Evolutionary conservation across 148 eudicot genomes (phyloP), one percentile per base, ranked within the genome.

Genomic region (Rhododendron mucronatum): DNA sequence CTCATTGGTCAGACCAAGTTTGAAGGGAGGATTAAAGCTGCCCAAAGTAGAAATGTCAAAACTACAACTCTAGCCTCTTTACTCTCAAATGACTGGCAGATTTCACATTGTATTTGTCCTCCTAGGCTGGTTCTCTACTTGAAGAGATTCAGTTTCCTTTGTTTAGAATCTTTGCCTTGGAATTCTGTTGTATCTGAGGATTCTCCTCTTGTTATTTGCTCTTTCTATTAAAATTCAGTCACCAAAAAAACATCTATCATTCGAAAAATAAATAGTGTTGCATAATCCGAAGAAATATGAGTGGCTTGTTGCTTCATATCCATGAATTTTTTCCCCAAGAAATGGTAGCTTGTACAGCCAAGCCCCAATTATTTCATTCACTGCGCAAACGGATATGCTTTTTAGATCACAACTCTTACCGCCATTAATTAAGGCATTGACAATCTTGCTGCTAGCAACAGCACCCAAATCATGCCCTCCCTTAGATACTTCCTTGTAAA

Each of bases 361-460:
- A 61, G 20, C 35, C 51, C 55, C 50, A 39, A 65, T n/a, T 63
- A 18, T 47, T 67, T 74, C 73, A 16, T 26, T 50, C 63, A 74
- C 30, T 3, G 82, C 45, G 33, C 77, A 82, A 41, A 48, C 37
- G 30, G 51, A 69, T 37, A 23, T n/a, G 23, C 59, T 82, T 30
- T 51, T 55, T 50, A 28, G 51, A 82, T 44, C 55, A 79, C 55
- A 39, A 82, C 84, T 14, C 95, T 87, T 92, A 95, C 99, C 94
- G 81, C 84, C 83, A 78, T 82, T 89, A 83, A 86, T 88, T 87
- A 96, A 87, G 81, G 90, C 89, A 88, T 95, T 96, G 86, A 96
- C 98, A 75, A 95, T 94, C 85, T 92, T 90, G 90, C 96, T 96
- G 86, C 92, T 87, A 53, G 92, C 90, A 89, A 95, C 92, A 67